Conservation (phyloP, 805 yeast genomes). For the Starmerella lactis-condensi region DNA sequence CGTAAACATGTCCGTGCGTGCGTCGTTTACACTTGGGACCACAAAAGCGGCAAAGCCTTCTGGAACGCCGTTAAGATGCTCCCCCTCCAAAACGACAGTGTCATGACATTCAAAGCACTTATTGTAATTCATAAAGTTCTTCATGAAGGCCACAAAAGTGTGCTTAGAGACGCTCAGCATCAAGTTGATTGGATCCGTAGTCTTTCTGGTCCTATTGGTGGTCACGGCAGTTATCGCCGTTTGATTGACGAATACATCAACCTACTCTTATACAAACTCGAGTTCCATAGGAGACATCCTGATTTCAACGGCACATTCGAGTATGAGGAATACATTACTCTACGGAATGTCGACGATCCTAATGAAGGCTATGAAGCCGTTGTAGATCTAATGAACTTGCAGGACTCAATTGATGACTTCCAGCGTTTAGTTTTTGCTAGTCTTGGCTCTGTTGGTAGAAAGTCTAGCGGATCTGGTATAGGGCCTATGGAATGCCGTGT, state of each 20-base stretch:
- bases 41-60: conserved; percentile 60
- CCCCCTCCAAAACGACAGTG: conserved; percentile 65
- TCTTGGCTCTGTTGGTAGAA: conserved; percentile 33
- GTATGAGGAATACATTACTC: conserved; percentile 81
- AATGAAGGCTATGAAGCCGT: conserved; percentile 88
- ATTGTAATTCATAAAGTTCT: conserved; percentile 74
- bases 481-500: conserved; percentile 50
- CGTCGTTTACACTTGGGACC: conserved; percentile 93
- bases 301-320: conserved; percentile 92
- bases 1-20: conserved; percentile 91
- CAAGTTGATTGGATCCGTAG: conserved; percentile 64
- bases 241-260: conserved; percentile 60
- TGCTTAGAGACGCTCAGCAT: conserved; percentile 59
- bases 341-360: conserved; percentile 76
- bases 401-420: conserved; percentile 64
- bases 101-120: conserved; percentile 70
- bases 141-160: conserved; percentile 94
- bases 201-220: conserved; percentile 31
- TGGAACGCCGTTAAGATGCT: conserved; percentile 67
- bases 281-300: conserved; percentile 66
- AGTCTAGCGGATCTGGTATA: conserved; percentile 14
- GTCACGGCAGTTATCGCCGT: conserved; percentile 34
- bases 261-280: conserved; percentile 51
- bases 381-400: conserved; percentile 65
- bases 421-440: conserved; percentile 60